Base-by-base conservation (phyloP, 805 yeast species). In the Zygoascus flipseniorum region DNA sequence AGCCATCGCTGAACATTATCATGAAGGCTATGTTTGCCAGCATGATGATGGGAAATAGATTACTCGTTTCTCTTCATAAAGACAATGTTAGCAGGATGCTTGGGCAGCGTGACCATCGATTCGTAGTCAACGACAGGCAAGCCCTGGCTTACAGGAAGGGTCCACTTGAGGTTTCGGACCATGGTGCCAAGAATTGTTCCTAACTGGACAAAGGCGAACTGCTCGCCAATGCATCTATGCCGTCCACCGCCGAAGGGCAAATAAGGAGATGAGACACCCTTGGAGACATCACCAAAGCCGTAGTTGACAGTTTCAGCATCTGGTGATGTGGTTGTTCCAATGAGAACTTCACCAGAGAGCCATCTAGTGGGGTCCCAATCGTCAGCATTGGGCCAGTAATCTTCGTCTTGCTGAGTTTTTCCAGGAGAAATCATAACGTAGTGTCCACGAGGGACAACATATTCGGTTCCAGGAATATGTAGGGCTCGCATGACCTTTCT, bases 211-310 rank as follows among this genome's bases (percentile, higher is more conserved):
- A 83, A 88, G 26, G 99, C 99, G 73, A 93, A 93, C 69, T 92
- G 98, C 73, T 93, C 99, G 68, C 99, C 99, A 65, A 93, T 92
- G 74, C 99, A 93, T 75, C 99, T 86, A 71, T 93, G 99, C 78
- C 99, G 86, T 61, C 99, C 99, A 71, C 98, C 99, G 62, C 99
- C 99, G 65, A 93, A 93, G 53, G 99, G 99, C 68, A 93, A 80
- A 73, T 89, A 93, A 55, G 98, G 96, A 44, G 97, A 88, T 31
- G 87, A 76, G 51, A 92, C 98, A 73, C 98, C 99, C 74, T 93
- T 93, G 47, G 96, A 83, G 58, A 93, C 87, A 56, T 88, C 86
- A 68, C 97, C 97, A 63, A 92, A 92, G n/a, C 98, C 98, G 68
- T 90, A 92, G 71, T 92, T 98, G 46, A 89, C 84, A 52, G 78